Evolutionary conservation across 306 rosid species (phyloP).

Genomic region (Fagus crenata): DNA sequence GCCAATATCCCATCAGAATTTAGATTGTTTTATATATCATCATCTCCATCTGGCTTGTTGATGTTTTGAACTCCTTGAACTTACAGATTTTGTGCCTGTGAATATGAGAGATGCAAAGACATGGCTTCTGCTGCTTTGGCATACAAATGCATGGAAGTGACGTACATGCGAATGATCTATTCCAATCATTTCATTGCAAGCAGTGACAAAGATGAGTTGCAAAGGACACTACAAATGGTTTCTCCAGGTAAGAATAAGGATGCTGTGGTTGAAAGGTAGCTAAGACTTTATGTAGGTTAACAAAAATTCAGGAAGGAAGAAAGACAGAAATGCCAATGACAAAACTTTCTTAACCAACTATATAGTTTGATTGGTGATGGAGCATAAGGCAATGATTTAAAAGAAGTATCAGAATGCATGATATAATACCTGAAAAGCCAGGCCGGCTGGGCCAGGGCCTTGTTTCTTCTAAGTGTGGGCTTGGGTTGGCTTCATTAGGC

Average conservation of each 20-base stretch:
- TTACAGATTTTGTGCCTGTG: not conserved
- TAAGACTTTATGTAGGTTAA: not conserved
- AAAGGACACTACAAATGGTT: not conserved
- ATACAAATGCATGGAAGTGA: conserved; percentile 14
- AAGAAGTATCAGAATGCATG: not conserved
- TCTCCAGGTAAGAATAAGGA: conserved; percentile 9
- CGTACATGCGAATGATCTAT: conserved; percentile 7
- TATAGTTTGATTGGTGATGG: not conserved
- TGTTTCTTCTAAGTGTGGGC: not conserved
- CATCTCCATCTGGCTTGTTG: not conserved
- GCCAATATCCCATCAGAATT: too few relatives aligned
- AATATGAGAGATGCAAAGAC: conserved; percentile 8
- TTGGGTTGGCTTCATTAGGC: not conserved
- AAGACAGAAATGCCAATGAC: not conserved
- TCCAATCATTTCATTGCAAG: not conserved
- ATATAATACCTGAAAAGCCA: too few relatives aligned
- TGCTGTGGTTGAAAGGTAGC: not conserved
- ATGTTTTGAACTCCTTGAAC: not conserved
- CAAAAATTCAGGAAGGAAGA: not conserved
- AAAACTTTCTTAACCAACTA: not conserved
- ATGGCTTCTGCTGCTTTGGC: conserved; percentile 7
- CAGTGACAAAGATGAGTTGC: not conserved
- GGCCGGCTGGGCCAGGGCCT: not conserved
- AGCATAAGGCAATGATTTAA: not conserved
- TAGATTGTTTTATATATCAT: too few relatives aligned